Evolutionary conservation across 2,329 filamentous ascomycete species (phyloP), one percentile per base, ranked within the genome.

Genomic region (Sordariomycetes sp.): DNA sequence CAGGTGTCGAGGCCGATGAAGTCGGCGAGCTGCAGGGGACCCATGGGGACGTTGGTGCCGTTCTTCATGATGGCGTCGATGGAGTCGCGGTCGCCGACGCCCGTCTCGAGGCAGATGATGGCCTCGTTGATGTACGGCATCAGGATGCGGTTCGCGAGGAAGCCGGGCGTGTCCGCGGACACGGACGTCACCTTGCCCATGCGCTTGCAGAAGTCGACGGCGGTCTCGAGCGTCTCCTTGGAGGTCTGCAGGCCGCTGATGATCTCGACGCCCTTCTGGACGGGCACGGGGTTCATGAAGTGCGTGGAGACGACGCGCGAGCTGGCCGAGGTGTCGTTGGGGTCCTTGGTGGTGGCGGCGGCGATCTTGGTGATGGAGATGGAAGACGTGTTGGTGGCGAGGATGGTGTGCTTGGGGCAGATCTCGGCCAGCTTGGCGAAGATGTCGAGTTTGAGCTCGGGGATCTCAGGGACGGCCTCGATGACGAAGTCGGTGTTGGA

Each of bases 71-170:
- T 99, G 62, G 81, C 85, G 68, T 99, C 94, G 62, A 99, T 99
- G 62, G 92, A 88, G 66, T 97, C 91, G 64, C 88, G 86, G 62
- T 82, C 80, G 20, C 94, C 94, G 0, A 99, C 84, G 2, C 89
- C 89, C 0, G 94, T 96, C 74, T 99, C 94, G 15, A 99, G 77
- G 71, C 94, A 99, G 62, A 96, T 92, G 64, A 99, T 79, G 10
- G 95, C 94, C 74, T 99, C 94, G 69, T 99, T 99, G 76, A 99
- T 96, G 69, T 99, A 99, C 0, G 94, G 94, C 94, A 99, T 99
- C 59, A 99, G 75, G 60, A 99, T 99, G 10, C 94, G 81, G 70
- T 99, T 99, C 35, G 94, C 94, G 25, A 99, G 77, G 76, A 99
- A 99, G 1, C 94, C 94, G 0, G 94, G 94, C 0, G 88, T 84